A percentile compares a stretch with the other conserved stretches of the same genome.
These are phyloP conservation scores for Suillus fuscotomentosus DNA, from an alignment of 768 basidiomycete species.

Conservation along the genomic window DNA sequence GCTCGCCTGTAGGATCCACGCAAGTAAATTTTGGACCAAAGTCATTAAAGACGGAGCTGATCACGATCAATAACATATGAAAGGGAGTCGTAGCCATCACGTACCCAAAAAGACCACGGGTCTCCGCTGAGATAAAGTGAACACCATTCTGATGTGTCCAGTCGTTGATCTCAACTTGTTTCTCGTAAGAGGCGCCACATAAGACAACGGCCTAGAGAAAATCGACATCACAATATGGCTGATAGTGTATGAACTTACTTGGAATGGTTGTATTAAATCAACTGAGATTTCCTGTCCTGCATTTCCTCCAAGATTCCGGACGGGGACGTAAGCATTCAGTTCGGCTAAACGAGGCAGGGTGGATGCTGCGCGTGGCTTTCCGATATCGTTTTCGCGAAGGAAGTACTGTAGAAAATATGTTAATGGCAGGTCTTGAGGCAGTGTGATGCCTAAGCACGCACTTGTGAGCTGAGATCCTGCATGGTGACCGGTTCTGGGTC, in stretches of 20 bases:
- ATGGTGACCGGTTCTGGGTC: constrained; percentile 87
- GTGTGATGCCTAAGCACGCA: constrained; percentile 32
- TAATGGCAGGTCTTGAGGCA: not conserved
- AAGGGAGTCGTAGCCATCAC: constrained; percentile 14
- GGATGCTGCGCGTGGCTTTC: constrained; percentile 83
- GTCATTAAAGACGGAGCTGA: constrained; percentile 92
- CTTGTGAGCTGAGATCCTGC: constrained; percentile 94
- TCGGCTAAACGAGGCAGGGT: constrained; percentile 89
- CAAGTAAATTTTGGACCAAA: constrained; percentile 94
- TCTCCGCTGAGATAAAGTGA: constrained; percentile 89
- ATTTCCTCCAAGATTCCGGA: constrained; percentile 78
- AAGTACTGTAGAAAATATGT: constrained; percentile 69
- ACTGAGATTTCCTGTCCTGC: constrained; percentile 76
- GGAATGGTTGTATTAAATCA: constrained; percentile 84
- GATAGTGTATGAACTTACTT: constrained; percentile 48
- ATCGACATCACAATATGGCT: not conserved
- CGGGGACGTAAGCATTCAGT: constrained; percentile 94
- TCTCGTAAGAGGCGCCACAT: constrained; percentile 70
- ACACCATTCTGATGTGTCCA: constrained; percentile 91
- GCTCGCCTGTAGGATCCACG: constrained; percentile 97
- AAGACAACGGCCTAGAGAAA: constrained; percentile 78
- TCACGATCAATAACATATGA: constrained; percentile 7
- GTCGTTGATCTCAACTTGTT: constrained; percentile 93
- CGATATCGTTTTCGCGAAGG: constrained; percentile 82
- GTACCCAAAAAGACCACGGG: constrained; percentile 92